Evolutionary conservation across 805 yeast genomes (phyloP), one percentile per base, ranked within the genome.

Genomic region (Blastobotrys parvus): DNA sequence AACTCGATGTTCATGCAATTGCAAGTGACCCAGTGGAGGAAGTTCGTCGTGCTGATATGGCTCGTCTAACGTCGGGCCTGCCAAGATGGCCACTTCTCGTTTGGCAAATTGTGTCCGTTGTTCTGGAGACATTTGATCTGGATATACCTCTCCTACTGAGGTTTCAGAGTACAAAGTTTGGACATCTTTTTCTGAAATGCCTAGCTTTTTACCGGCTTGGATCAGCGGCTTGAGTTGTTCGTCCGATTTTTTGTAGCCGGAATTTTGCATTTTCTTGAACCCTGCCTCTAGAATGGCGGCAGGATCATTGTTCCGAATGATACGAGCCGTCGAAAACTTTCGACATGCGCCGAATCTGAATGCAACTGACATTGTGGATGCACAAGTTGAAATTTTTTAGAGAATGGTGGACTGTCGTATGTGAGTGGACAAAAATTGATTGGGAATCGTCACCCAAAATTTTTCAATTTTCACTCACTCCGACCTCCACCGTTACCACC

Each of bases 1-100:
- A 50, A 77, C 81, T 57, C 97, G 75, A 55, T 78, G 84, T 50
- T 77, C 81, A 44, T 77, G 75, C 27, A 81, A 73, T 47, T 75
- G 73, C 54, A 82, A 80, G 53, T 82, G 94, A 18, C 92, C 94
- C 11, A 67, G 65, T 3, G 80, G 69, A 20, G 87, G 81, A 49
- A 78, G 68, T 55, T 81, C 88, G 56, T 80, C 86, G 53, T 67
- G 77, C 54, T 71, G 70, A 52, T 71, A 75, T 19, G 59, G 55
- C 32, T 47, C 47, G 47, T 46, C 45, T 32, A 47, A 45, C 31
- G 35, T 44, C n/a, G 43, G 50, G 5, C 54, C 51, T 6, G 50
- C 55, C 33, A 58, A 54, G 50, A 51, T 48, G 35, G 48, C 50
- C 15, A 45, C 38, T 29, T 59, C 59, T 18, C 39, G 45, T 41